Percentiles rank a stretch among this genome's conserved stretches.
These are phyloP conservation scores for Neurospora discreta DNA, from an alignment of 495 filamentous ascomycete species.

Conservation along the genomic window DNA sequence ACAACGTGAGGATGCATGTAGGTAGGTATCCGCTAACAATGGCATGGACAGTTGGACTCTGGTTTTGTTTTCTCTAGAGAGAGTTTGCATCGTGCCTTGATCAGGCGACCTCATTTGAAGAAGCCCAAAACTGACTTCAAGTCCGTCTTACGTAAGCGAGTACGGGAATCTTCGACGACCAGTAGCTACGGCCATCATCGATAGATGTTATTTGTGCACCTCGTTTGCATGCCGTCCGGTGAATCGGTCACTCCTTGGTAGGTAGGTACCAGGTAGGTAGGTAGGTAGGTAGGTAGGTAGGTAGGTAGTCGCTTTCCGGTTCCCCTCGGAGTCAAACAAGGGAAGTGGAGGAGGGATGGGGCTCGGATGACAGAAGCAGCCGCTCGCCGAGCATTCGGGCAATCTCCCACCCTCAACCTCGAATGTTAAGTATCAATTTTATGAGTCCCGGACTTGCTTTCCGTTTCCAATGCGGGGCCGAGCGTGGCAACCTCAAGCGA, in stretches of 20 bases:
- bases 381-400: background rate
- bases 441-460: background rate
- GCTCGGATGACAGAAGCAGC: background rate
- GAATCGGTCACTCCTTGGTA: background rate
- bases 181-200: background rate
- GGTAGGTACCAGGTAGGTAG: no score
- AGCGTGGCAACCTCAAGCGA: background rate
- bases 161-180: background rate
- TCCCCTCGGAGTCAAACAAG: background rate
- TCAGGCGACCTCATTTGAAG: background rate
- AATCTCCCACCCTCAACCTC: background rate
- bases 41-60: background rate
- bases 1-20: background rate
- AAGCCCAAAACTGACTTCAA: background rate
- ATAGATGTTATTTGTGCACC: background rate
- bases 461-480: background rate
- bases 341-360: background rate
- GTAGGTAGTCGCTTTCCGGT: background rate
- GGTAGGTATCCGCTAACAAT: background rate
- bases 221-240: background rate
- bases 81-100: background rate
- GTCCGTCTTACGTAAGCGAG: background rate
- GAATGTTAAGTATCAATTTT: background rate
- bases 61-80: background rate
- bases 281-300: background rate